These are phyloP conservation scores for Trametes villosa DNA, from an alignment of 768 basidiomycete genomes.

Conservation along the genomic window DNA sequence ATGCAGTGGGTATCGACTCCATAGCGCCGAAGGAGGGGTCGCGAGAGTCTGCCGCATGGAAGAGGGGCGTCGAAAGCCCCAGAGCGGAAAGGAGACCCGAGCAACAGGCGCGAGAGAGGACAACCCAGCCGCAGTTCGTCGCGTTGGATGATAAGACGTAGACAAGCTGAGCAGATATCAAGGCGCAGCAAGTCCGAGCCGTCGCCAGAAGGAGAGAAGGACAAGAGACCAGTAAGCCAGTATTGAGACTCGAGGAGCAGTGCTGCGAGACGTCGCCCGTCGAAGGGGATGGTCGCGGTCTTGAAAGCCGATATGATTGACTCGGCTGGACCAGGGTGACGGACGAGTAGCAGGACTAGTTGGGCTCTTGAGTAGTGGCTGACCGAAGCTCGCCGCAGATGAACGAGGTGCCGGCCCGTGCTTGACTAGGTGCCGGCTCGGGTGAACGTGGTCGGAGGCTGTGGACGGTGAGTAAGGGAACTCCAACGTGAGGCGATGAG, in stretches of 20 bases:
- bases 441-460: too few relatives aligned
- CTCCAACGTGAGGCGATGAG: too few relatives aligned
- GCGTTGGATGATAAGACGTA: neutral
- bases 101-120: neutral
- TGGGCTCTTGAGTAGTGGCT: neutral
- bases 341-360: neutral
- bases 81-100: neutral
- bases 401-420: too few relatives aligned
- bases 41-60: neutral
- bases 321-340: neutral
- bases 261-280: neutral
- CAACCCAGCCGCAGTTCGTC: neutral
- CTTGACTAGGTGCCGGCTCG: too few relatives aligned
- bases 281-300: neutral
- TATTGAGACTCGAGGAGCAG: neutral
- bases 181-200: neutral
- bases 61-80: neutral
- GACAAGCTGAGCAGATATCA: neutral
- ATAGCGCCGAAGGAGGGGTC: neutral
- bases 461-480: too few relatives aligned
- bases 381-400: too few relatives aligned
- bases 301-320: slow-evolving; percentile 5
- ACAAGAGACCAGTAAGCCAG: neutral
- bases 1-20: neutral
- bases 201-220: neutral